phyloP scores from a whole-genome alignment of 331 rosid genomes.

The Quercus tomentella region DNA sequence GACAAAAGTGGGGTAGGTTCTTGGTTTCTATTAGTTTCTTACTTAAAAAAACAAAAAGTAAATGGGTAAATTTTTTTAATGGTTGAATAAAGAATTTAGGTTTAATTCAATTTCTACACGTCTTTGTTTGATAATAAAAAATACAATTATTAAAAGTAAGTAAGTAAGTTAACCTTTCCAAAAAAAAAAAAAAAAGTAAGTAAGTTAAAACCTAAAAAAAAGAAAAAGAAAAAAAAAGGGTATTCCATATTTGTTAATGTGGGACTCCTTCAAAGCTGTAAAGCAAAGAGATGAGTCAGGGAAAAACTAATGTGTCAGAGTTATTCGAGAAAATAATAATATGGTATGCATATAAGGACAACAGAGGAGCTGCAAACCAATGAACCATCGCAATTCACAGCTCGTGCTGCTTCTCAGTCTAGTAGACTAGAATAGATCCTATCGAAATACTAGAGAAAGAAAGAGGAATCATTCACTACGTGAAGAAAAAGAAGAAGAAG shows the following conservation, averaged over 20 bases:
- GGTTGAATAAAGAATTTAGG: accelerated
- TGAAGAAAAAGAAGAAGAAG: neutral
- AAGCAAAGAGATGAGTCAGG: neutral
- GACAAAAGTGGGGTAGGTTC: neutral
- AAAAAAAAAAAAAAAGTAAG: no score
- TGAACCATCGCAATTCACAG: neutral
- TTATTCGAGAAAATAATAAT: neutral
- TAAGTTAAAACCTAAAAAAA: no score
- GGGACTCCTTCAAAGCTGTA: conserved; percentile 14
- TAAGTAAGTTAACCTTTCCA: no score
- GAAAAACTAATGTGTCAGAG: neutral
- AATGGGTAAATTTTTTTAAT: accelerated
- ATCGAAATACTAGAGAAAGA: neutral
- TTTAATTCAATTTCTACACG: accelerated
- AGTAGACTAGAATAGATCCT: neutral
- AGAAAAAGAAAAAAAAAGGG: accelerated
- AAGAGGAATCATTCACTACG: neutral
- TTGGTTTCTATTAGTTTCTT: no score
- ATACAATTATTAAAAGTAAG: accelerated
- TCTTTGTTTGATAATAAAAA: no score
- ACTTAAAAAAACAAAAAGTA: no score
- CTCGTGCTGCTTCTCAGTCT: neutral
- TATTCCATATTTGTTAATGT: neutral
- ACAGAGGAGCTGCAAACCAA: neutral
- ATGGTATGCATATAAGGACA: neutral